Evolutionary conservation across 345 rosid species (phyloP).

Genomic region (Alliaria petiolata): DNA sequence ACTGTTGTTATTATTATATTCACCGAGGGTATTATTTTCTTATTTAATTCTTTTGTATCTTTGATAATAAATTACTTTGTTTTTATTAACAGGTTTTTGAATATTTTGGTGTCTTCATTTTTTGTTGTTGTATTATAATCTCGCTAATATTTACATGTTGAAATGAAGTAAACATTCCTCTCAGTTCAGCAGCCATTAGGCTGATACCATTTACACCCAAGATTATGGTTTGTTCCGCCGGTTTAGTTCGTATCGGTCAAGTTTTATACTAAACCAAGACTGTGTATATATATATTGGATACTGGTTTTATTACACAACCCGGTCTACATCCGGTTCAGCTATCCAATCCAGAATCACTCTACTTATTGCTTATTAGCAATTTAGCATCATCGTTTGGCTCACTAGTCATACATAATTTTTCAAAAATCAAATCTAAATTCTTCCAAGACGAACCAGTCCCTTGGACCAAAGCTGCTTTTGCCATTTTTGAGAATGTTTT

Average conservation of each 20-base stretch:
- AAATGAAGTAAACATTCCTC: not conserved
- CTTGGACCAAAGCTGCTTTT: constrained; percentile 43
- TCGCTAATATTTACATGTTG: not conserved
- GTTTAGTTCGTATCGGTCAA: too few species aligned
- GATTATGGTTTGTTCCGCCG: too few species aligned
- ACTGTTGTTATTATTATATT: too few species aligned
- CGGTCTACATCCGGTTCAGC: not conserved
- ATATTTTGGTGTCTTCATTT: not conserved
- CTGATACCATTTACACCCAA: too few species aligned
- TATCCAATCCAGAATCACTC: not conserved
- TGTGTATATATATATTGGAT: too few species aligned
- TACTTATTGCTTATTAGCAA: not conserved
- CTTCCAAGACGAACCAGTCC: constrained; percentile 62
- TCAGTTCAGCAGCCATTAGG: too few species aligned
- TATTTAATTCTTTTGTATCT: constrained; percentile 16
- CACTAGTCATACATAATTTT: constrained; percentile 16
- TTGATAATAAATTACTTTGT: not conserved
- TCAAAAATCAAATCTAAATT: constrained; percentile 41
- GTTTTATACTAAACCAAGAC: too few species aligned
- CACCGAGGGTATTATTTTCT: not conserved
- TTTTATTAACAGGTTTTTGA: not conserved
- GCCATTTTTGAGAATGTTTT: constrained; percentile 46
- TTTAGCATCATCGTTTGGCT: not conserved
- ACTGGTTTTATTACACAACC: not conserved
- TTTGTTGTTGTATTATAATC: not conserved